phyloP scores from a whole-genome alignment of 2,329 filamentous ascomycete genomes.

The Fusarium stilboides region DNA sequence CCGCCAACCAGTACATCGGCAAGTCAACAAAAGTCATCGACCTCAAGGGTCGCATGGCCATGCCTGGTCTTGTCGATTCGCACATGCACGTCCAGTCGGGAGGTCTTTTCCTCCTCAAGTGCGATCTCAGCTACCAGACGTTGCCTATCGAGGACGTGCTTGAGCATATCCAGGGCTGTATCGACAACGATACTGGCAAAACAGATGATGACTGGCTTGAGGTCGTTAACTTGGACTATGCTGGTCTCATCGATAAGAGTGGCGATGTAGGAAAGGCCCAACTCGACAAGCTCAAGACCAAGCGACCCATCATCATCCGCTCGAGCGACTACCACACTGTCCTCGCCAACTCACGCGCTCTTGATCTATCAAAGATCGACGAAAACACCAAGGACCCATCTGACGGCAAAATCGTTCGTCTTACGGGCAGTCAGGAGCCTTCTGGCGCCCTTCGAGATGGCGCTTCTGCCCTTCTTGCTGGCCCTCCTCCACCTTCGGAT shows the following conservation, averaged over 20 bases:
- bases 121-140: conserved; percentile 49
- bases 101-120: conserved; percentile 47
- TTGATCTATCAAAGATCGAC: conserved; percentile 45
- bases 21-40: conserved; percentile 46
- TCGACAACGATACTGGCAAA: conserved; percentile 45
- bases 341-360: conserved; percentile 45
- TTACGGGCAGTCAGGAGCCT: conserved; percentile 47
- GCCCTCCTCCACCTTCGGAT: conserved; percentile 36
- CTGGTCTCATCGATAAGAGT: conserved; percentile 41
- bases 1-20: conserved; percentile 43
- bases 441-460: conserved; percentile 47
- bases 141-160: conserved; percentile 34
- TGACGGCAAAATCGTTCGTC: conserved; percentile 45
- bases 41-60: conserved; percentile 50
- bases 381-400: conserved; percentile 40
- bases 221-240: conserved; percentile 48
- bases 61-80: conserved; percentile 50
- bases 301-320: conserved; percentile 44
- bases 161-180: conserved; percentile 45
- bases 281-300: conserved; percentile 43
- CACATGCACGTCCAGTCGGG: conserved; percentile 50
- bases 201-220: conserved; percentile 47
- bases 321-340: conserved; percentile 48
- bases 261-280: conserved; percentile 41
- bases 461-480: conserved; percentile 39